Percentiles rank a stretch among this genome's conserved stretches.
Conservation (phyloP, 306 rosid genomes). For the Cucurbita moschata region DNA sequence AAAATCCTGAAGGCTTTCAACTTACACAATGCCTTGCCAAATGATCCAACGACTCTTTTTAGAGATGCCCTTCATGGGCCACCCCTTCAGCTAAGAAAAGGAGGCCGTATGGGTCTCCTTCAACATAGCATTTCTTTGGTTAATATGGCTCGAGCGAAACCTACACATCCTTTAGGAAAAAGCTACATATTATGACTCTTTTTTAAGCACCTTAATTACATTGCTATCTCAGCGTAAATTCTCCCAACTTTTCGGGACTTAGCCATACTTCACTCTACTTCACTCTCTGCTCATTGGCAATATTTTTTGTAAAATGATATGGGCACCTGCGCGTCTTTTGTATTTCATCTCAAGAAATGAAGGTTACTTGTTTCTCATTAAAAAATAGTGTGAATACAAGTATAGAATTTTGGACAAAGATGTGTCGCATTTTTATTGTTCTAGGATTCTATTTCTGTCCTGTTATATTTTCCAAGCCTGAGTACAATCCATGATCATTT, state of each 20-base stretch:
- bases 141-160: no score
- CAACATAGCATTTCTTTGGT: no score
- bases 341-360: background rate
- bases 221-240: background rate
- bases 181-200: background rate
- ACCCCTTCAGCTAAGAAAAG: no score
- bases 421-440: background rate
- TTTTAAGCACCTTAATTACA: background rate
- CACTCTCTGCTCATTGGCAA: background rate
- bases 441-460: background rate
- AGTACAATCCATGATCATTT: background rate
- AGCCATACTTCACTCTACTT: background rate
- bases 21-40: no score
- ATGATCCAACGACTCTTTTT: background rate
- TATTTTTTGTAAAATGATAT: background rate
- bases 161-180: no score
- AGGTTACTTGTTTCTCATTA: background rate
- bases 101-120: no score
- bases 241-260: background rate
- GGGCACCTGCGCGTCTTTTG: background rate
- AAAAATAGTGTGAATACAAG: background rate
- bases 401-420: background rate
- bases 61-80: background rate
- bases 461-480: background rate
- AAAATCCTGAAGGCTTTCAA: no score